Conservation (phyloP, 352 stramenopile genomes). For the Globisporangium ultimum region DNA sequence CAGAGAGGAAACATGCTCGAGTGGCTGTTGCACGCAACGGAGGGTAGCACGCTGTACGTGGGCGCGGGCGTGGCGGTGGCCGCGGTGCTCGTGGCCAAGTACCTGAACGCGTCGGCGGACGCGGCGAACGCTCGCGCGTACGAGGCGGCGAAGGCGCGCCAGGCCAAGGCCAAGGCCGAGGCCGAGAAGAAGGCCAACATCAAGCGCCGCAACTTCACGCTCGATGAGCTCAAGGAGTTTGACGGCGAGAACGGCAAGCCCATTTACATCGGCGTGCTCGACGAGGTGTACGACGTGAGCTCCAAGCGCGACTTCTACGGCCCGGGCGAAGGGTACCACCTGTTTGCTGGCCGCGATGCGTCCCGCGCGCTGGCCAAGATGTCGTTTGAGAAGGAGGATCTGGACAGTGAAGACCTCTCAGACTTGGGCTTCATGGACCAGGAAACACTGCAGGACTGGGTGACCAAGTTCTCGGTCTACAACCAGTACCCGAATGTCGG, state of each 20-base stretch:
- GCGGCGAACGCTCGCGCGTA: conserved; percentile 56
- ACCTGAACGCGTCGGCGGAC: conserved; percentile 59
- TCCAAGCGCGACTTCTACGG: conserved; percentile 95
- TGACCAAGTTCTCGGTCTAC: conserved; percentile 95
- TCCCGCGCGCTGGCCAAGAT: conserved; percentile 94
- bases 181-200: conserved; percentile 44
- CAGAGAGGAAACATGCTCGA: conserved; percentile 30
- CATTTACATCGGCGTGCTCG: conserved; percentile 95
- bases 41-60: conserved; percentile 49
- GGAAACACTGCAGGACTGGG: conserved; percentile 90
- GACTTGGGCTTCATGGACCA: conserved; percentile 83
- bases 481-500: conserved; percentile 95
- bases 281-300: conserved; percentile 96
- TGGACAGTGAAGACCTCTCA: conserved; percentile 83
- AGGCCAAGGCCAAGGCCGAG: conserved; percentile 60
- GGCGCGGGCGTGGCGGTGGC: conserved; percentile 50
- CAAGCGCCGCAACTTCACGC: conserved; percentile 88
- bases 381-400: conserved; percentile 92
- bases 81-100: conserved; percentile 44
- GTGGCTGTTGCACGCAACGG: conserved; percentile 30
- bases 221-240: conserved; percentile 89
- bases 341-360: conserved; percentile 95
- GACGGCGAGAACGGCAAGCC: conserved; percentile 90
- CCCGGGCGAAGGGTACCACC: conserved; percentile 93
- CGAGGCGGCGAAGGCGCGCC: conserved; percentile 51